Evolutionary conservation across 1,284 basidiomycete genomes (phyloP).

Genomic region (Ganoderma leucocontextum): DNA sequence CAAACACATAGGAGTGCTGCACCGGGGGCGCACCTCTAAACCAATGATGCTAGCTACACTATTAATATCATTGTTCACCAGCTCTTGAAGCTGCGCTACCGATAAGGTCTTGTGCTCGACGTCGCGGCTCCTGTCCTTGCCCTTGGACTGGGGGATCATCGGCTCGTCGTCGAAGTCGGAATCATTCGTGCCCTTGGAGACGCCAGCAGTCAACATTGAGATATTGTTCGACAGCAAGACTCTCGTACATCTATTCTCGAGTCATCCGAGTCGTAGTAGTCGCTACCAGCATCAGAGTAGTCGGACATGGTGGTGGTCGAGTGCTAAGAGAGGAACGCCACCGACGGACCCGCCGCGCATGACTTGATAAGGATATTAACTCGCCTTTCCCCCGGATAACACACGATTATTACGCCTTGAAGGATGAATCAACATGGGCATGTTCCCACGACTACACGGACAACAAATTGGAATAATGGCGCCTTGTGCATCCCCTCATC

Average conservation of each 20-base stretch:
- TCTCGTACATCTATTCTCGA: conserved; percentile 37
- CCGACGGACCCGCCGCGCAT: background rate
- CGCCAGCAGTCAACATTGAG: conserved; percentile 12
- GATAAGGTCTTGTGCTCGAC: conserved; percentile 48
- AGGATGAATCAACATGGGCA: background rate
- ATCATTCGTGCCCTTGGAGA: conserved; percentile 39
- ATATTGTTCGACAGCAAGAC: background rate
- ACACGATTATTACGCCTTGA: background rate
- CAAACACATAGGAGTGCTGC: conserved; percentile 36
- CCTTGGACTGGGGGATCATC: conserved; percentile 35
- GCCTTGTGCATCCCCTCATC: background rate
- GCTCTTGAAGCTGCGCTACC: conserved; percentile 50
- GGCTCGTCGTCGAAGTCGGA: conserved; percentile 40
- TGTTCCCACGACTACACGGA: background rate
- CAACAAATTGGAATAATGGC: background rate
- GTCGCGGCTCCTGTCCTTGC: conserved; percentile 37
- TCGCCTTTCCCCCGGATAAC: background rate
- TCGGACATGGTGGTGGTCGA: conserved; percentile 41
- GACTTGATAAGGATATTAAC: conserved; percentile 4
- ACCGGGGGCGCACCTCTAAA: conserved; percentile 48
- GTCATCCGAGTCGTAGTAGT: conserved; percentile 41
- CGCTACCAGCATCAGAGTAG: conserved; percentile 40
- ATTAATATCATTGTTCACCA: conserved; percentile 54
- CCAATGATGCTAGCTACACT: conserved; percentile 59
- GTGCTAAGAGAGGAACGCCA: conserved; percentile 13